Evolutionary conservation across 495 filamentous ascomycete genomes (phyloP).

Genomic region (Clavariopsis aquatica): DNA sequence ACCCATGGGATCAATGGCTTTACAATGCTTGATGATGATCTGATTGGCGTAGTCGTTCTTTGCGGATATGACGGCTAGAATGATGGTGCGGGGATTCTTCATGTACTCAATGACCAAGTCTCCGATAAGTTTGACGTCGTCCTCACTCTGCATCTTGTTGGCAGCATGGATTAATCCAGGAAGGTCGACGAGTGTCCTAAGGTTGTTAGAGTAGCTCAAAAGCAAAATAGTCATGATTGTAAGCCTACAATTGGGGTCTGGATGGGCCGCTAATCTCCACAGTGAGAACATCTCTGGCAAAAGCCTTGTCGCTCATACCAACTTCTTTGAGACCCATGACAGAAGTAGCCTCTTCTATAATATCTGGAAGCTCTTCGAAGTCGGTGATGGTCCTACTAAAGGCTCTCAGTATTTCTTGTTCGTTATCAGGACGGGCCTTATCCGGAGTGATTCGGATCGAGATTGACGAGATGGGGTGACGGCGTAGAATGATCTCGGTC

Average conservation of each 20-base stretch:
- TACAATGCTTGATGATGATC: slow-evolving; percentile 49
- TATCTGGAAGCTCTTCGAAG: slow-evolving; percentile 39
- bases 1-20: slow-evolving; percentile 49
- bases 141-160: slow-evolving; percentile 48
- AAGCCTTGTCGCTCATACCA: slow-evolving; percentile 39
- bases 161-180: slow-evolving; percentile 59
- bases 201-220: not conserved
- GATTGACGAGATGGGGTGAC: slow-evolving; percentile 37
- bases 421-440: slow-evolving; percentile 31
- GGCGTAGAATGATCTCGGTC: slow-evolving; percentile 60
- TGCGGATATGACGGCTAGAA: slow-evolving; percentile 60
- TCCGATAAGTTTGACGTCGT: slow-evolving; percentile 52
- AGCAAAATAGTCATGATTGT: not conserved
- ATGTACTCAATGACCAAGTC: slow-evolving; percentile 62
- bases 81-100: slow-evolving; percentile 55
- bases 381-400: slow-evolving; percentile 39
- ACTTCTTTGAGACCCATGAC: slow-evolving; percentile 40
- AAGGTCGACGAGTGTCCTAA: slow-evolving; percentile 63
- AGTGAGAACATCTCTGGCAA: slow-evolving; percentile 63
- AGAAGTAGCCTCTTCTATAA: slow-evolving; percentile 42
- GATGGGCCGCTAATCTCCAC: slow-evolving; percentile 63
- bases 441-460: slow-evolving; percentile 42
- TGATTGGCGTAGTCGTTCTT: slow-evolving; percentile 55
- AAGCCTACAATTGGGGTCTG: slow-evolving; percentile 54
- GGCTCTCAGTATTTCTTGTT: slow-evolving; percentile 40